Evolutionary conservation across 495 filamentous ascomycete genomes (phyloP).

Genomic region (Penicillium atrosanguineum): DNA sequence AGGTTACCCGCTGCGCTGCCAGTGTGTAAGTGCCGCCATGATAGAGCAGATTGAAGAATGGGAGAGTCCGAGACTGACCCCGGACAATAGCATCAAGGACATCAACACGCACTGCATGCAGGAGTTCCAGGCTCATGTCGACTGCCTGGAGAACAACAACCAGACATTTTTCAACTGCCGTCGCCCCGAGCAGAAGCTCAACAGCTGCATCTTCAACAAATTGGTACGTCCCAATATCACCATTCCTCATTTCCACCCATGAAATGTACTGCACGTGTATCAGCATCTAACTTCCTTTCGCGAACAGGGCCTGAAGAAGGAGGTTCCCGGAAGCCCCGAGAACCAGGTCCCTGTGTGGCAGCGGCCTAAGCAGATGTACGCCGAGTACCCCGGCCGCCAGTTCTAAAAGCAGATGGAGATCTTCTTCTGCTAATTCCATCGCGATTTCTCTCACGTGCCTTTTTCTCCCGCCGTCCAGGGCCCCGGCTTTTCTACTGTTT

Average conservation of each 20-base stretch:
- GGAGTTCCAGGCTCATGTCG: slow-evolving; percentile 90
- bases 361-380: slow-evolving; percentile 72
- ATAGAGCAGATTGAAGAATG: neutral
- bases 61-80: slow-evolving; percentile 6
- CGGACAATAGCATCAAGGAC: slow-evolving; percentile 69
- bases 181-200: slow-evolving; percentile 71
- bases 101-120: slow-evolving; percentile 92
- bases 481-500: slow-evolving; percentile 21
- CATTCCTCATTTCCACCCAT: neutral
- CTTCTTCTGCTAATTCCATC: slow-evolving; percentile 7
- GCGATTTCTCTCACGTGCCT: slow-evolving; percentile 10
- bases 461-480: slow-evolving; percentile 12
- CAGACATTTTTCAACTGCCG: slow-evolving; percentile 94
- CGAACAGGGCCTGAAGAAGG: slow-evolving; percentile 80
- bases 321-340: slow-evolving; percentile 78
- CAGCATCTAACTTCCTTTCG: slow-evolving; percentile 8
- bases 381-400: slow-evolving; percentile 47
- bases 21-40: slow-evolving; percentile 72
- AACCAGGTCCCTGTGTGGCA: slow-evolving; percentile 79
- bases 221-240: slow-evolving; percentile 58
- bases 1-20: slow-evolving; percentile 92
- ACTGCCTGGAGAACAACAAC: slow-evolving; percentile 96
- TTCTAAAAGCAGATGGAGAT: slow-evolving; percentile 29
- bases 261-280: neutral
- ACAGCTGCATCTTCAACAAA: slow-evolving; percentile 92